Evolutionary conservation across 129 eudicot genomes (phyloP).

Genomic region (Tagetes patula): DNA sequence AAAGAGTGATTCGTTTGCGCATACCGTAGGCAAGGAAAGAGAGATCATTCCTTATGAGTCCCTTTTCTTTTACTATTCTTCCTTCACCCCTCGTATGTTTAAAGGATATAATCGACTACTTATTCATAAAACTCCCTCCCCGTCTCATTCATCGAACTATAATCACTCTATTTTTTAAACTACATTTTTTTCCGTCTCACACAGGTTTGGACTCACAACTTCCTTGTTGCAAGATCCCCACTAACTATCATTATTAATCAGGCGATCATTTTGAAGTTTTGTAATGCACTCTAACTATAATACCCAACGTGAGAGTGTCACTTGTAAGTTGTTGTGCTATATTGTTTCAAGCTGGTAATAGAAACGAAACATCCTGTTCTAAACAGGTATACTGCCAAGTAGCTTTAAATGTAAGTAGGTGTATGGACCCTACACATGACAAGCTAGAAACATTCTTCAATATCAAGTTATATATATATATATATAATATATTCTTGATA

Average conservation of each 20-base stretch:
- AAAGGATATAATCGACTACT: too few species aligned
- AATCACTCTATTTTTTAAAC: too few species aligned
- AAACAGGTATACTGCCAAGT: slow-evolving; percentile 22
- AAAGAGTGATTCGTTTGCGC: too few species aligned
- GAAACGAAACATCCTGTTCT: slow-evolving; percentile 33
- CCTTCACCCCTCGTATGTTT: background rate
- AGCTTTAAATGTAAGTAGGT: slow-evolving; percentile 25
- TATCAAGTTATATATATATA: too few species aligned
- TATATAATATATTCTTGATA: slow-evolving; percentile 6
- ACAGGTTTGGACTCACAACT: too few species aligned
- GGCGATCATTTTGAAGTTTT: background rate
- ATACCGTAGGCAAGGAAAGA: too few species aligned
- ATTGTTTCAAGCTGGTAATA: slow-evolving; percentile 37
- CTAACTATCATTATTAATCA: background rate
- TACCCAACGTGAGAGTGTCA: slow-evolving; percentile 4
- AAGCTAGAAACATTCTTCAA: slow-evolving; percentile 32
- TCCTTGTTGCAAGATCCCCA: too few species aligned
- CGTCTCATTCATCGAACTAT: too few species aligned
- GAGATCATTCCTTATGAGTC: too few species aligned
- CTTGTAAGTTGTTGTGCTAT: slow-evolving; percentile 28
- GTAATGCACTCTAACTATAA: background rate
- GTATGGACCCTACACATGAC: slow-evolving; percentile 18
- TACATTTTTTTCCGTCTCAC: too few species aligned
- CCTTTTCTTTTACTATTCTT: too few species aligned
- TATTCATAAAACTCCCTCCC: too few species aligned